Evolutionary conservation across 108 stramenopile species (phyloP).

Genomic region (Skeletonema tropicum): DNA sequence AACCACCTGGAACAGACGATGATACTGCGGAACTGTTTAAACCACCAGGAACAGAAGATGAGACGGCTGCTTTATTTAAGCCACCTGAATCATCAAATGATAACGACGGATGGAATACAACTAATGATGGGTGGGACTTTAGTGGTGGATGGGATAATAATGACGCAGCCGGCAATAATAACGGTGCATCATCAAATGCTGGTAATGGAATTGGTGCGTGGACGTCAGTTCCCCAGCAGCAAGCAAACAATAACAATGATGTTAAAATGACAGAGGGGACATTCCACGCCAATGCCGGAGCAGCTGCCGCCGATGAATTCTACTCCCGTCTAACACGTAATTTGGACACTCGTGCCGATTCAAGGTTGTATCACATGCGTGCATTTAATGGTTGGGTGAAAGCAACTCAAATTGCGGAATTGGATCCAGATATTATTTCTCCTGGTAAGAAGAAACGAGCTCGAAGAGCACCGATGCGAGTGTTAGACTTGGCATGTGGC

Average conservation of each 20-base stretch:
- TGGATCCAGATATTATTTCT: conserved; percentile 55
- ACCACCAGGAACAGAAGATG: conserved; percentile 11
- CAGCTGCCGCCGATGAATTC: conserved; percentile 86
- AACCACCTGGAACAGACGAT: conserved; percentile 8
- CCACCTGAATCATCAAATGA: conserved; percentile 5
- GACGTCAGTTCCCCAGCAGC: conserved; percentile 10
- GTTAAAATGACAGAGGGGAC: conserved; percentile 23
- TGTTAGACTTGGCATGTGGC: conserved; percentile 97
- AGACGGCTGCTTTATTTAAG: background rate
- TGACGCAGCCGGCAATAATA: conserved; percentile 20
- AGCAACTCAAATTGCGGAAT: conserved; percentile 87
- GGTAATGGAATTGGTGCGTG: conserved; percentile 25
- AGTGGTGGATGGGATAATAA: conserved; percentile 16
- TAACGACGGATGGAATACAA: conserved; percentile 18
- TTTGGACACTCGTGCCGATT: conserved; percentile 82
- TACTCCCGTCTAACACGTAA: conserved; percentile 74
- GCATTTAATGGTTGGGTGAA: conserved; percentile 99
- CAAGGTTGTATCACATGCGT: conserved; percentile 92
- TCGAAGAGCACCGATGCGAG: conserved; percentile 59
- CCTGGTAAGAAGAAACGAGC: conserved; percentile 44
- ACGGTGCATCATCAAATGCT: conserved; percentile 25
- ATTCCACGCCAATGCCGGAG: conserved; percentile 79
- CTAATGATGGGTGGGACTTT: conserved; percentile 41
- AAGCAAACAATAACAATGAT: conserved; percentile 10
- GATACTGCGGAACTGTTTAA: background rate